Conservation (phyloP, 2,329 filamentous ascomycete genomes). For the Paramyrothecium sp. region DNA sequence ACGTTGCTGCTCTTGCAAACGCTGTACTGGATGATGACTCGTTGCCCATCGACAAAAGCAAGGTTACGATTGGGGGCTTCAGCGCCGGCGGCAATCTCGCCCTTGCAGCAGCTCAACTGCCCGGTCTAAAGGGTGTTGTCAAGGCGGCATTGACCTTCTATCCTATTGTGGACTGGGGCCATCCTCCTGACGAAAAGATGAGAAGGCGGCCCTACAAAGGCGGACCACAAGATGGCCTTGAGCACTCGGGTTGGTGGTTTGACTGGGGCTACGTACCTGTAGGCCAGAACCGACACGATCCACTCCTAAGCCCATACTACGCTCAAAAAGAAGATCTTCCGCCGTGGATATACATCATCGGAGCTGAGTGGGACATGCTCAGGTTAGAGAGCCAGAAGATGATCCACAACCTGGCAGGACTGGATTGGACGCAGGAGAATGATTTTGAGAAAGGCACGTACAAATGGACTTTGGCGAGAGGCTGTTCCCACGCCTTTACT, state of each 20-base stretch:
- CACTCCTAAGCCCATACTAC: slow-evolving; percentile 31
- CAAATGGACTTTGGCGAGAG: slow-evolving; percentile 4
- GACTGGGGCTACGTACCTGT: slow-evolving; percentile 23
- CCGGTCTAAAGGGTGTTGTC: slow-evolving; percentile 19
- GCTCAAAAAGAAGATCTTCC: slow-evolving; percentile 27
- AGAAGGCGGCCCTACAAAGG: background rate
- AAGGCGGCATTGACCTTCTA: slow-evolving; percentile 4
- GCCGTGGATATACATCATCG: slow-evolving; percentile 31
- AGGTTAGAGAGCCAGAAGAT: slow-evolving; percentile 18
- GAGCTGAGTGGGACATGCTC: slow-evolving; percentile 35
- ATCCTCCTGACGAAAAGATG: background rate
- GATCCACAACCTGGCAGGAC: slow-evolving; percentile 2
- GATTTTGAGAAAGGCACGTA: slow-evolving; percentile 3
- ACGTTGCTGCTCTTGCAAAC: slow-evolving; percentile 41
- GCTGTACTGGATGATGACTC: slow-evolving; percentile 39
- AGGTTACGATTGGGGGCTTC: slow-evolving; percentile 45
- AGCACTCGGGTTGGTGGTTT: background rate
- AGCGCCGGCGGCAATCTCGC: slow-evolving; percentile 51
- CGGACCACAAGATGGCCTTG: background rate
- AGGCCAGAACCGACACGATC: slow-evolving; percentile 27
- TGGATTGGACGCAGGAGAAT: slow-evolving; percentile 2
- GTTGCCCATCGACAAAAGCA: slow-evolving; percentile 42
- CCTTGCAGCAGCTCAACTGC: slow-evolving; percentile 38
- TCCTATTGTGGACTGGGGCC: background rate
- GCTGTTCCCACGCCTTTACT: slow-evolving; percentile 3